phyloP scores from a whole-genome alignment of 2,329 filamentous ascomycete genomes.

The Chalaropsis ovoidea region DNA sequence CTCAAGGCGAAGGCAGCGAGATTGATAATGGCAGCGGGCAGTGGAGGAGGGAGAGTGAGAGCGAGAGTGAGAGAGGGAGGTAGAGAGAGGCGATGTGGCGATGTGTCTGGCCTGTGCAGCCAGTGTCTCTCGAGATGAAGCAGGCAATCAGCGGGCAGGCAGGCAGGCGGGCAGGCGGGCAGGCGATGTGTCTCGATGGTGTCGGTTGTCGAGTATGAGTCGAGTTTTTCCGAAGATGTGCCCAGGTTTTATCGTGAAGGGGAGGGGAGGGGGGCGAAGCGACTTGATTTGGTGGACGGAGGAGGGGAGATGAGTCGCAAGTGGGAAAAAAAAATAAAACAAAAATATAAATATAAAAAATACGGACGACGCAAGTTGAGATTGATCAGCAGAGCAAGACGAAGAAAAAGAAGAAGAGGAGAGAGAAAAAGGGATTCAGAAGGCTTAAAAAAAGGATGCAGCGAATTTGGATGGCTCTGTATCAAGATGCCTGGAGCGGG shows the following conservation, averaged over 20 bases:
- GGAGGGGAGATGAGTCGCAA: not conserved
- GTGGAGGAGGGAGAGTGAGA: not conserved
- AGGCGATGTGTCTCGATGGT: constrained; percentile 11
- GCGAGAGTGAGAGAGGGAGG: not conserved
- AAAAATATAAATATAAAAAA: not conserved
- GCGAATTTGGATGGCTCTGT: constrained; percentile 18
- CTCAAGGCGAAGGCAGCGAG: constrained; percentile 12
- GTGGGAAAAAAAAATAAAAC: not conserved
- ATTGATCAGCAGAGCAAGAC: constrained; percentile 7
- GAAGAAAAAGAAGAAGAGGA: not conserved
- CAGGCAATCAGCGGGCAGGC: not conserved
- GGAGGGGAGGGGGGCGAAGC: not conserved
- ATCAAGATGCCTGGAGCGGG: constrained; percentile 16
- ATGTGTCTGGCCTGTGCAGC: not conserved
- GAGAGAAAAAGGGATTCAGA: constrained; percentile 17
- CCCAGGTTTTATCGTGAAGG: constrained; percentile 13
- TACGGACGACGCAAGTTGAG: not conserved
- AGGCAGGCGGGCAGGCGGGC: not conserved
- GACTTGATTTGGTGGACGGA: not conserved
- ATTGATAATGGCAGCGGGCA: not conserved
- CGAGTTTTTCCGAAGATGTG: constrained; percentile 15
- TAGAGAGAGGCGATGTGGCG: not conserved
- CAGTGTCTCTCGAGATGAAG: not conserved
- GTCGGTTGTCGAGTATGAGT: constrained; percentile 5
- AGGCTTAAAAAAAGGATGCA: constrained; percentile 14